A percentile compares a stretch with the other conserved stretches of the same genome.
These are phyloP conservation scores for Aspergillus steynii DNA, from an alignment of 495 filamentous ascomycete species.

Conservation along the genomic window DNA sequence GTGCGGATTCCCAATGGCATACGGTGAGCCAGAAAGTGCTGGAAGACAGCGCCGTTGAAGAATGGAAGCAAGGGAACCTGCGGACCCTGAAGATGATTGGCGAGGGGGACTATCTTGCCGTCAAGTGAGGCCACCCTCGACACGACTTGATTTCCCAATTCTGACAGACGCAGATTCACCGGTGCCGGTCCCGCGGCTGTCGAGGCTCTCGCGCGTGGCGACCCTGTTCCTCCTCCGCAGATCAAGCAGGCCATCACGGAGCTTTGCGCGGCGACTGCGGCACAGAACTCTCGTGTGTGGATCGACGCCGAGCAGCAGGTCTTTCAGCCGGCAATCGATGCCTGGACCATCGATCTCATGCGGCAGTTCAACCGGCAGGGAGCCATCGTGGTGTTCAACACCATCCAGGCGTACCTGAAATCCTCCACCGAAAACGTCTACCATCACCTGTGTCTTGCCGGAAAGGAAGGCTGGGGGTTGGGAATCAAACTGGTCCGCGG, in stretches of 20 bases:
- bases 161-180: constrained; percentile 53
- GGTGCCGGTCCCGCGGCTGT: constrained; percentile 73
- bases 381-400: constrained; percentile 59
- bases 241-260: constrained; percentile 63
- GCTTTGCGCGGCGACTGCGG: constrained; percentile 68
- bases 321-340: constrained; percentile 73
- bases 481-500: constrained; percentile 90
- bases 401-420: constrained; percentile 81
- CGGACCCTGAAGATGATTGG: constrained; percentile 64
- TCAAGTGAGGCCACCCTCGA: constrained; percentile 56
- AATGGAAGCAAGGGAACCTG: constrained; percentile 68
- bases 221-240: constrained; percentile 46
- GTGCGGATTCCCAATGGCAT: constrained; percentile 18
- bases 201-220: constrained; percentile 53
- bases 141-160: neutral
- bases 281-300: constrained; percentile 66
- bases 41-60: constrained; percentile 35
- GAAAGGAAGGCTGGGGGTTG: constrained; percentile 64
- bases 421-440: constrained; percentile 59
- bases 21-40: constrained; percentile 33
- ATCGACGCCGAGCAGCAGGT: constrained; percentile 83
- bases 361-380: constrained; percentile 66
- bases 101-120: constrained; percentile 70
- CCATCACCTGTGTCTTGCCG: constrained; percentile 60
- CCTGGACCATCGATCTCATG: constrained; percentile 75